These are phyloP conservation scores for Cnidoscolus chayamansa DNA, from an alignment of 441 rosid genomes.

Conservation along the genomic window DNA sequence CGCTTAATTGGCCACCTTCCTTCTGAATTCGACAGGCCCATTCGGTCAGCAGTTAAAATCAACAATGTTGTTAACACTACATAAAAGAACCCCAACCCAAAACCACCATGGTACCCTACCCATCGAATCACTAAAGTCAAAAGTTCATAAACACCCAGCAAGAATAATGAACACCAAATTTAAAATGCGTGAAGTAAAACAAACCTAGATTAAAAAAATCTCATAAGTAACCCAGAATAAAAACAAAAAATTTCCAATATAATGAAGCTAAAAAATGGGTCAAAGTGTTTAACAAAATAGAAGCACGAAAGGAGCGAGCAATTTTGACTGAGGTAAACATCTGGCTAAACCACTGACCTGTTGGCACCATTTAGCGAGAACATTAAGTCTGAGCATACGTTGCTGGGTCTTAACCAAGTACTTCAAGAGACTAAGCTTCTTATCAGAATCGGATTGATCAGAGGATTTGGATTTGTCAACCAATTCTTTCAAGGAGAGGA, in stretches of 20 bases:
- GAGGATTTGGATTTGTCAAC: slow-evolving; percentile 68
- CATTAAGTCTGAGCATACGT: slow-evolving; percentile 92
- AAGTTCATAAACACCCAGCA: no score
- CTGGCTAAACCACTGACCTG: slow-evolving; percentile 48
- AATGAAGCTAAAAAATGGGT: background rate
- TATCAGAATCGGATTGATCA: slow-evolving; percentile 77
- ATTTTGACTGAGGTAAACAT: no score
- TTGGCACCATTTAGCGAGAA: slow-evolving; percentile 95
- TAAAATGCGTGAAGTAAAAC: background rate
- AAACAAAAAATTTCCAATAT: background rate
- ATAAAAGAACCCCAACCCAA: no score
- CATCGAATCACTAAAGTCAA: no score
- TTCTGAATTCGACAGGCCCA: no score
- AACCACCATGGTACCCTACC: no score
- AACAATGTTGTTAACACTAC: no score
- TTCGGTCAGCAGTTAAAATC: no score
- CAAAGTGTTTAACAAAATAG: background rate
- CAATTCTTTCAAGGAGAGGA: slow-evolving; percentile 67
- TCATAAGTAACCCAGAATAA: background rate
- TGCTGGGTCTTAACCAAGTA: slow-evolving; percentile 79
- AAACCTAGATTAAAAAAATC: background rate
- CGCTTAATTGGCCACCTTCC: no score
- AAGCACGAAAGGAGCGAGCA: background rate
- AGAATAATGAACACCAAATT: no score
- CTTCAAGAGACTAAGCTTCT: slow-evolving; percentile 81